Conservation (phyloP, 805 yeast species). For the Tanozyma kutaoensis region DNA sequence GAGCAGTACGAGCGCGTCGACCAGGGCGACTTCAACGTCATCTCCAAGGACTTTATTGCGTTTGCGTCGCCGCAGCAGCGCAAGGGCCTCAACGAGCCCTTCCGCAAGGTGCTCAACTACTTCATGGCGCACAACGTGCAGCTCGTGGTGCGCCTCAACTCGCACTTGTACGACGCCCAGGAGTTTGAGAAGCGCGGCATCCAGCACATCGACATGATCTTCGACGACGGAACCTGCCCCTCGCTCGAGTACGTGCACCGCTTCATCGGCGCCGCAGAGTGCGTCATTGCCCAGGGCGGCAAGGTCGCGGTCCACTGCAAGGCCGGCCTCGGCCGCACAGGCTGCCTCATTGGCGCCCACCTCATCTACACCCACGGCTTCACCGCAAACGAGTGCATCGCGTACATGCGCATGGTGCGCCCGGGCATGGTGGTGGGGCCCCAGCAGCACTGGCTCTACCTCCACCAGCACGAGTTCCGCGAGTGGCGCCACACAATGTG, state of each 20-base stretch:
- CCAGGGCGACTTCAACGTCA: constrained; percentile 88
- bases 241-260: constrained; percentile 85
- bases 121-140: constrained; percentile 66
- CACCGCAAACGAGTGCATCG: constrained; percentile 94
- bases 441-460: constrained; percentile 96
- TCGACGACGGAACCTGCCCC: constrained; percentile 98
- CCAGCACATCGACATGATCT: constrained; percentile 88
- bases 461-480: constrained; percentile 90
- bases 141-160: constrained; percentile 83
- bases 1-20: constrained; percentile 93
- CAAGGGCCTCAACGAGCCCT: constrained; percentile 50
- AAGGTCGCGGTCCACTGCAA: constrained; percentile 98
- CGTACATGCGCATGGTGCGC: constrained; percentile 88
- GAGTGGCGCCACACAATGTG: constrained; percentile 94
- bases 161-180: constrained; percentile 74
- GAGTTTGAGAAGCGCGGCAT: constrained; percentile 79
- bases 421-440: constrained; percentile 99
- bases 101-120: constrained; percentile 67
- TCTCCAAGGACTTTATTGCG: constrained; percentile 90
- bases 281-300: constrained; percentile 74
- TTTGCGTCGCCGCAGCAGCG: constrained; percentile 90
- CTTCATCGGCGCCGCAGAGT: constrained; percentile 91
- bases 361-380: constrained; percentile 92
- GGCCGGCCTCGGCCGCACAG: constrained; percentile 96
- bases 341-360: constrained; percentile 95